Evolutionary conservation across 768 basidiomycete species (phyloP), one percentile per base, ranked within the genome.

Genomic region (Hypsizygus marmoreus): DNA sequence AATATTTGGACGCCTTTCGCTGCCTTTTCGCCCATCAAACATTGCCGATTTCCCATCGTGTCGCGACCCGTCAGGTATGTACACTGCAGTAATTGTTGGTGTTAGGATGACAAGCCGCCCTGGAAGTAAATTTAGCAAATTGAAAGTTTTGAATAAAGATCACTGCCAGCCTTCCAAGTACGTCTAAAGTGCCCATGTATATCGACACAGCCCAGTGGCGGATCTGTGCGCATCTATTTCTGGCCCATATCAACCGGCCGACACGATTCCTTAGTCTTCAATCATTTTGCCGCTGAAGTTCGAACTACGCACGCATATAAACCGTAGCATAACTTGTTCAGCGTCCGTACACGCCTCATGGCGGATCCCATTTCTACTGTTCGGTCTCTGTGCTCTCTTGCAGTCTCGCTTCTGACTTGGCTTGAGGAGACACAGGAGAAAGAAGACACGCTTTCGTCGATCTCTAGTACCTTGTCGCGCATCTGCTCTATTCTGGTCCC

Each of bases 351-450:
- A 37, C 23, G 10, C 19, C 14, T 12, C 12, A 23, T 41, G 23
- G 50, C 55, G 56, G 56, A 58, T 29, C 19, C 43, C 11, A 3
- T 58, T 23, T 43, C 45, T 20, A 43, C 51, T 14, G 26, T 58
- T 32, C 10, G 8, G 2, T 53, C 56, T 32, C 51, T 58, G 12
- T 55, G 51, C 35, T 47, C 49, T 13, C 42, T 58, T 14, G 45
- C 56, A 12, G 12, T 40, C 11, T 35, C 49, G 13, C 43, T 55
- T 13, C 48, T 45, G 6, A 48, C 31, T 1, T 58, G 56, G 56
- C 28, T 53, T 26, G 54, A 58, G 19, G 50, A 58, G 40, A 43
- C 33, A 32, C 44, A 33, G 13, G 51, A 55, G 12, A 55, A 58
- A 19, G 47, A 53, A 24, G 45, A 52, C n/a, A 42, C 51, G 11